Conservation (phyloP, 148 eudicot species). For the Hydrangea macrophylla region DNA sequence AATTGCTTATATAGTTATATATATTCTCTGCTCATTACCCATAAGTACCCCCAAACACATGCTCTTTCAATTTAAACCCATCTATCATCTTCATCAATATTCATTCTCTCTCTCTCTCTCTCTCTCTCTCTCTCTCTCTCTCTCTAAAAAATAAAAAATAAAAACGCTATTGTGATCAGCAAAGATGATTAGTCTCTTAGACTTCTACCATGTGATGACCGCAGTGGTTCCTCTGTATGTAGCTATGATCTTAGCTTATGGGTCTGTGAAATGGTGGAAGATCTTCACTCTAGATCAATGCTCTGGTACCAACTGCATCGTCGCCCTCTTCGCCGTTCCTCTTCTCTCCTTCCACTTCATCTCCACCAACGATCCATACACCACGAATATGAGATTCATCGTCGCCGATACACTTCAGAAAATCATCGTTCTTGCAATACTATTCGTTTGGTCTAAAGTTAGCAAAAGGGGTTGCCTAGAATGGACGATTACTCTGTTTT, state of each 20-base stretch:
- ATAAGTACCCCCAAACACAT: too few species aligned
- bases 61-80: not conserved
- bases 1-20: too few species aligned
- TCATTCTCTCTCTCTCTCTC: conserved; percentile 1
- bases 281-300: too few species aligned
- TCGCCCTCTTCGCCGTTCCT: conserved; percentile 41
- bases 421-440: conserved; percentile 20
- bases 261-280: too few species aligned
- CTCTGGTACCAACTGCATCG: conserved; percentile 40
- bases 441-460: conserved; percentile 26
- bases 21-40: too few species aligned
- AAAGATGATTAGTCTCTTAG: conserved; percentile 50
- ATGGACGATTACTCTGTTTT: conserved; percentile 39
- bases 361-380: conserved; percentile 27
- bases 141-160: too few species aligned
- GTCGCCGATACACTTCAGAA: conserved; percentile 44
- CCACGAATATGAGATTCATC: conserved; percentile 36
- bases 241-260: too few species aligned
- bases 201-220: conserved; percentile 82
- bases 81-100: too few species aligned
- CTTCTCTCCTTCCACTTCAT: conserved; percentile 42
- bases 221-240: too few species aligned
- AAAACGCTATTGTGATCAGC: too few species aligned
- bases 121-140: too few species aligned
- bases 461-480: conserved; percentile 31